Percentiles rank a stretch among this genome's conserved stretches.
phyloP scores from a whole-genome alignment of 2,329 filamentous ascomycete species.

The Diaporthe citri region DNA sequence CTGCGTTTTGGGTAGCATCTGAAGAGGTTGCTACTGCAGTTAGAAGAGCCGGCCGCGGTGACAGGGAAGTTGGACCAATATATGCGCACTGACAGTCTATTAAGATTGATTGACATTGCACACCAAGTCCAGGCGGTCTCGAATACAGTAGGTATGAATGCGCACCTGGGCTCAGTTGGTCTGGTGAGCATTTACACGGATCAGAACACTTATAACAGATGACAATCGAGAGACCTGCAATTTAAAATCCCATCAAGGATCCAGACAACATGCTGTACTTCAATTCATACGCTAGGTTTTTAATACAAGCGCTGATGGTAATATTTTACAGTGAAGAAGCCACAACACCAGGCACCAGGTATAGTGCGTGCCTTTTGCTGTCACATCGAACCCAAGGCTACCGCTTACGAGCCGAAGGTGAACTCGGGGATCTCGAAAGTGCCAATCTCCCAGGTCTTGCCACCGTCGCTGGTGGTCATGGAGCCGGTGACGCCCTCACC shows the following conservation, averaged over 20 bases:
- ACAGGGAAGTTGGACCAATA: background rate
- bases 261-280: conserved; percentile 6
- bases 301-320: conserved; percentile 11
- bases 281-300: background rate
- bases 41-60: too few species aligned
- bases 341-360: background rate
- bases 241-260: too few species aligned
- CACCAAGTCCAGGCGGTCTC: background rate
- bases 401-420: conserved; percentile 25
- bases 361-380: background rate
- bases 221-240: background rate
- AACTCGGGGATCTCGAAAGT: conserved; percentile 39
- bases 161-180: too few species aligned
- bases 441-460: conserved; percentile 38
- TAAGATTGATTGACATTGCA: background rate
- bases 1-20: background rate
- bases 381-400: background rate
- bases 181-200: background rate
- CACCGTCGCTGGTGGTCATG: conserved; percentile 38
- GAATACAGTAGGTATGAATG: background rate
- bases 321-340: conserved; percentile 20
- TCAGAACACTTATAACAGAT: too few species aligned
- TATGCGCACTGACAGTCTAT: too few species aligned
- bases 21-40: background rate
- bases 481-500: conserved; percentile 33